Evolutionary conservation across 805 yeast species (phyloP).

Genomic region (Soucietia sequanensis): DNA sequence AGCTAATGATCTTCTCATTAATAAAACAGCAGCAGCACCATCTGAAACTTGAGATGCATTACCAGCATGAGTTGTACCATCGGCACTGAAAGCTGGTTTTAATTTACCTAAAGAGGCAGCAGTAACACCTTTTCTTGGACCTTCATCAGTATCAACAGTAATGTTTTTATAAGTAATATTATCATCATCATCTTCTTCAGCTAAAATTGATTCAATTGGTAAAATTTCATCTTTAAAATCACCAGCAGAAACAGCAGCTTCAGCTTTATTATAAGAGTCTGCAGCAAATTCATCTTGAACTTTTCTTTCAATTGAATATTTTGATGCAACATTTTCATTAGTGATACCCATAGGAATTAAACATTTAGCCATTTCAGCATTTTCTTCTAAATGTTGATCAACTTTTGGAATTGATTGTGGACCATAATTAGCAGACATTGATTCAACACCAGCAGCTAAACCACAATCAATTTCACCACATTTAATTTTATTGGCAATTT

Average conservation of each 20-base stretch:
- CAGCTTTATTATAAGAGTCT: constrained; percentile 81
- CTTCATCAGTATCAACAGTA: constrained; percentile 72
- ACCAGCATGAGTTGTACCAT: constrained; percentile 92
- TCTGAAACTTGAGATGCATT: constrained; percentile 95
- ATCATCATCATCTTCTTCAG: constrained; percentile 58
- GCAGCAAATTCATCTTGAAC: constrained; percentile 92
- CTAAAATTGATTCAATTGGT: constrained; percentile 66
- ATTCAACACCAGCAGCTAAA: constrained; percentile 89
- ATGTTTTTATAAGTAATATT: constrained; percentile 43
- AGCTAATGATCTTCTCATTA: constrained; percentile 85
- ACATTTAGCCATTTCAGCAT: constrained; percentile 56
- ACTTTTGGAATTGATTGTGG: constrained; percentile 64
- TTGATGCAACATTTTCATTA: constrained; percentile 81
- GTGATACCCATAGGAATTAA: constrained; percentile 96
- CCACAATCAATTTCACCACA: constrained; percentile 91
- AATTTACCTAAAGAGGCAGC: constrained; percentile 70
- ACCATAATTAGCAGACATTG: constrained; percentile 91
- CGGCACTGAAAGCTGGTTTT: constrained; percentile 81
- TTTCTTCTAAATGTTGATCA: constrained; percentile 31
- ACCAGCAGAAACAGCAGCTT: constrained; percentile 64
- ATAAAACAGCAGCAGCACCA: constrained; percentile 89
- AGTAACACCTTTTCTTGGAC: constrained; percentile 86
- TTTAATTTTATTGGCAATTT: constrained; percentile 83
- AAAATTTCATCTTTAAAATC: constrained; percentile 86
- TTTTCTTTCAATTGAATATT: constrained; percentile 60